These are phyloP conservation scores for Yamadazyma olivae DNA, from an alignment of 805 yeast species.

Conservation along the genomic window DNA sequence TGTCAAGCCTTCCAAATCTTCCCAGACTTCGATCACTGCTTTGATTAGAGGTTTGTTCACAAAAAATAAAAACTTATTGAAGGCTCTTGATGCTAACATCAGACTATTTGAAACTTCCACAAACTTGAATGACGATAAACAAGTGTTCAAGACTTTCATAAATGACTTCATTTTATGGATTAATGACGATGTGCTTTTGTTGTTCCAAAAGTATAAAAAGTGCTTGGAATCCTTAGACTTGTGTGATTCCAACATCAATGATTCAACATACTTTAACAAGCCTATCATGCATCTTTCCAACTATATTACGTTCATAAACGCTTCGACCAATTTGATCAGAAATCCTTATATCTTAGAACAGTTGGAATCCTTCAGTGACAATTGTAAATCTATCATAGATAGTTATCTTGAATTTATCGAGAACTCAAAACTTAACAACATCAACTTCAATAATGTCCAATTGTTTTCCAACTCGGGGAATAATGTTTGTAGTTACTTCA, in stretches of 20 bases:
- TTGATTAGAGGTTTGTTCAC: slow-evolving; percentile 40
- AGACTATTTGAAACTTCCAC: slow-evolving; percentile 4
- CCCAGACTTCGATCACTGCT: slow-evolving; percentile 25
- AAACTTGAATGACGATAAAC: slow-evolving; percentile 19
- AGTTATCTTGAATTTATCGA: slow-evolving; percentile 7
- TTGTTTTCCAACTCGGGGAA: slow-evolving; percentile 19
- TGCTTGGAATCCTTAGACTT: slow-evolving; percentile 10
- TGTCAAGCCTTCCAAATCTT: slow-evolving; percentile 26
- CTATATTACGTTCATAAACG: slow-evolving; percentile 27
- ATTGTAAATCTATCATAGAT: slow-evolving; percentile 17
- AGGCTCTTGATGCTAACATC: slow-evolving; percentile 4
- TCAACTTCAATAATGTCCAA: slow-evolving; percentile 33
- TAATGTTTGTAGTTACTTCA: slow-evolving; percentile 37
- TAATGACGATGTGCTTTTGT: slow-evolving; percentile 29
- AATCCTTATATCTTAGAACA: slow-evolving; percentile 40
- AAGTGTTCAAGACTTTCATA: slow-evolving; percentile 31
- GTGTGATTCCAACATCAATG: slow-evolving; percentile 11
- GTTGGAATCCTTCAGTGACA: slow-evolving; percentile 14
- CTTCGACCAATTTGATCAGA: slow-evolving; percentile 20
- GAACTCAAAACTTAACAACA: slow-evolving; percentile 24
- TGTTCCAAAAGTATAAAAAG: slow-evolving; percentile 30
- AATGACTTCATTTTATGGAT: slow-evolving; percentile 39
- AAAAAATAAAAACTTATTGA: slow-evolving; percentile 21
- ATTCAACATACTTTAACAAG: slow-evolving; percentile 19
- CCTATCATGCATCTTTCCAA: slow-evolving; percentile 31